These are phyloP conservation scores for Exophiala aquamarina DNA, from an alignment of 2,329 filamentous ascomycete species.

Conservation along the genomic window DNA sequence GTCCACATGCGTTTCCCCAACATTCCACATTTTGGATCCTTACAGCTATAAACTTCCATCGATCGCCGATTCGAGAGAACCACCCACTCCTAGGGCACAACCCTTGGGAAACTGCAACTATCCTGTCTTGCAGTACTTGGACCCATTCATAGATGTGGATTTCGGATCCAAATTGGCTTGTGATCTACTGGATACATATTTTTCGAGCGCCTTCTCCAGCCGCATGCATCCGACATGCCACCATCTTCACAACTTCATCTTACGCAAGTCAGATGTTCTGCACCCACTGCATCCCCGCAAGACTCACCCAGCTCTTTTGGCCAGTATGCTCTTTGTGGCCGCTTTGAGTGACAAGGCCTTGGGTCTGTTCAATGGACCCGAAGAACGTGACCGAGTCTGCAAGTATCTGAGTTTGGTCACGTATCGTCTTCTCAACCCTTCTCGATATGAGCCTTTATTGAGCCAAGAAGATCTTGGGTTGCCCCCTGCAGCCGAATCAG, in stretches of 20 bases:
- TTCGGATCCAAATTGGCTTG: conserved; percentile 38
- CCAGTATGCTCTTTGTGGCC: conserved; percentile 50
- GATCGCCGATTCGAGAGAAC: conserved; percentile 20
- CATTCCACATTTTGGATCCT: conserved; percentile 22
- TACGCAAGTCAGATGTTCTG: conserved; percentile 47
- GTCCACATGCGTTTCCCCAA: conserved; percentile 24
- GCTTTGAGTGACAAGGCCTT: conserved; percentile 49
- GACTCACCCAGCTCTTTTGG: conserved; percentile 46
- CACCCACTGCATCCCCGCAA: conserved; percentile 42
- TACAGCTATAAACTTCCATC: conserved; percentile 24
- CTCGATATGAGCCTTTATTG: conserved; percentile 24
- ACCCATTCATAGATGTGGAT: conserved; percentile 20
- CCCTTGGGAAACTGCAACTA: conserved; percentile 19
- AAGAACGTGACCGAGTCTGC: conserved; percentile 37
- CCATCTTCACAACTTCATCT: conserved; percentile 49
- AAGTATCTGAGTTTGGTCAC: conserved; percentile 33
- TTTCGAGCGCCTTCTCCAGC: conserved; percentile 46
- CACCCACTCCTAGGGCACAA: conserved; percentile 18
- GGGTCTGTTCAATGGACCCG: conserved; percentile 43
- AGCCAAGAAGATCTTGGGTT: conserved; percentile 29
- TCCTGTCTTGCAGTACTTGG: conserved; percentile 20
- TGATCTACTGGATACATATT: conserved; percentile 50
- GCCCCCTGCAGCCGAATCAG: conserved; percentile 16
- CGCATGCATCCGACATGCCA: conserved; percentile 48
- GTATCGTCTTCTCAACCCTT: conserved; percentile 32